Conservation (phyloP, 176 grass and related monocot genomes). For the Oryza brachyantha region DNA sequence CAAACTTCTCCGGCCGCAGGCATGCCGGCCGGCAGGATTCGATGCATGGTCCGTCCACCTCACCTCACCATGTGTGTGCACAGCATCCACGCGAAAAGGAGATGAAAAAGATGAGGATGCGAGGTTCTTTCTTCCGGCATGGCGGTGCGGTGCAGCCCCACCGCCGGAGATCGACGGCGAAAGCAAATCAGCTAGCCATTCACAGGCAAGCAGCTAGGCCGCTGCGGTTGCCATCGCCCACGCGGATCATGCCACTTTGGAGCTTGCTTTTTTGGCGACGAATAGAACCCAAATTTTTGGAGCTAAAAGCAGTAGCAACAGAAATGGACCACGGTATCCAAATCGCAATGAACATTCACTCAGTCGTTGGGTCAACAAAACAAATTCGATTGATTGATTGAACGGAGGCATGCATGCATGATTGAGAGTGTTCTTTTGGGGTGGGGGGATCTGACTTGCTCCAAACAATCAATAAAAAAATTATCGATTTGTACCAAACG, state of each 20-base stretch:
- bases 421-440: not conserved
- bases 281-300: not conserved
- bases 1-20: not conserved
- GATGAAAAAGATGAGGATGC: not conserved
- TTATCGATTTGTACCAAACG: no score
- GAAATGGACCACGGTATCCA: not conserved
- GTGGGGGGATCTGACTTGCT: no score
- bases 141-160: no score
- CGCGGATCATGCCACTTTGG: not conserved
- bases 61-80: no score
- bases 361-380: not conserved
- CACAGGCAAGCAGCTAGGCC: no score
- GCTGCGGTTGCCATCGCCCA: not conserved
- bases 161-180: not conserved
- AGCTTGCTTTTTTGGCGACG: not conserved
- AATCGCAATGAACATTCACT: not conserved
- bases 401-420: not conserved
- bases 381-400: not conserved
- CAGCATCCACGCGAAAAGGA: not conserved
- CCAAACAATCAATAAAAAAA: not conserved
- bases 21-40: no score
- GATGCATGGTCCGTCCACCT: no score
- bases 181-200: not conserved
- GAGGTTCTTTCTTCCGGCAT: not conserved
- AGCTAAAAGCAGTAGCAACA: not conserved